Conservation (phyloP, 306 rosid genomes). For the Pterocarpus macrocarpus region DNA sequence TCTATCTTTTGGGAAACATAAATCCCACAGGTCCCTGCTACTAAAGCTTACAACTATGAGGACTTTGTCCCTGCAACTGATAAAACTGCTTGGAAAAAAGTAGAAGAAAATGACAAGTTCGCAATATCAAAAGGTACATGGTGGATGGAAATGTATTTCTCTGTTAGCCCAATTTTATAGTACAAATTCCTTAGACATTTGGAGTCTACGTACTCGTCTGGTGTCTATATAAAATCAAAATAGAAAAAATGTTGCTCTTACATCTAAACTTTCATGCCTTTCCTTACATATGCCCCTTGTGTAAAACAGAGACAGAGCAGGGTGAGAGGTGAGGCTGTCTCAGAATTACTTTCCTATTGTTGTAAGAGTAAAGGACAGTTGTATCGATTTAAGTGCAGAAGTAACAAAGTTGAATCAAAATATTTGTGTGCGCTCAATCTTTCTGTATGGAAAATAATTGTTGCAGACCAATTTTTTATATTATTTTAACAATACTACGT, state of each 20-base stretch:
- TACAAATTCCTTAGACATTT: not conserved
- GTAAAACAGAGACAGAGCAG: too few species aligned
- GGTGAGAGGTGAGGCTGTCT: too few species aligned
- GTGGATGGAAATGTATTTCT: not conserved
- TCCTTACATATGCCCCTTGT: too few species aligned
- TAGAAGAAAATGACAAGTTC: constrained; percentile 41
- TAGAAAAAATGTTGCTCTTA: not conserved
- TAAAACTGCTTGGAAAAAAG: constrained; percentile 61
- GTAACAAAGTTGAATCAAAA: too few species aligned
- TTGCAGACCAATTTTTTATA: too few species aligned
- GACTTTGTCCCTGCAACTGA: constrained; percentile 55
- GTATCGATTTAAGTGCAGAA: too few species aligned
- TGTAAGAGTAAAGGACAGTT: too few species aligned
- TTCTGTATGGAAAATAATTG: too few species aligned
- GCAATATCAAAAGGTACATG: constrained; percentile 63
- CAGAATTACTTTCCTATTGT: too few species aligned
- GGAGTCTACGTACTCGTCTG: not conserved
- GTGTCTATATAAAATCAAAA: not conserved
- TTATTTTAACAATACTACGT: too few species aligned
- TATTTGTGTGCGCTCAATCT: not conserved
- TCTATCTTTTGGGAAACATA: constrained; percentile 33
- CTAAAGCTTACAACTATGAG: constrained; percentile 40
- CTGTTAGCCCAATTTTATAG: not conserved
- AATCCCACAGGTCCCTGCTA: constrained; percentile 53
- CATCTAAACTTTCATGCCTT: too few species aligned